Evolutionary conservation across 2,329 filamentous ascomycete genomes (phyloP).

Genomic region (Curvularia spicifera): DNA sequence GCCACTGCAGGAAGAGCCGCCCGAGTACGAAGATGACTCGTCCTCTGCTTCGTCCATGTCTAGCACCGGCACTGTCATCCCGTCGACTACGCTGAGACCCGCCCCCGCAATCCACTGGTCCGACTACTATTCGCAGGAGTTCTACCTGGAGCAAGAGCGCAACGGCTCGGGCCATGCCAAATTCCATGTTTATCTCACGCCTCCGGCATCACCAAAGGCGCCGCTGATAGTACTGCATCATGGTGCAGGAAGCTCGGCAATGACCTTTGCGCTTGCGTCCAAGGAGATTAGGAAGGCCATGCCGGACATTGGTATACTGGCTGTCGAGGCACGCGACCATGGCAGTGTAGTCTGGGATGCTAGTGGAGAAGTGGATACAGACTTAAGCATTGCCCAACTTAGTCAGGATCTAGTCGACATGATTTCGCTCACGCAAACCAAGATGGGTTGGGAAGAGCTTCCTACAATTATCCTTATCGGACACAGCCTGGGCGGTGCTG

Average conservation of each 20-base stretch:
- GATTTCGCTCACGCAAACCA: slow-evolving; percentile 68
- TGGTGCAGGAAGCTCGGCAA: slow-evolving; percentile 88
- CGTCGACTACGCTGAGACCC: slow-evolving; percentile 71
- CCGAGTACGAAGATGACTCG: slow-evolving; percentile 58
- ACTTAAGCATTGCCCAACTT: slow-evolving; percentile 76
- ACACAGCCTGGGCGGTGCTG: slow-evolving; percentile 90
- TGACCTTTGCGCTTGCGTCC: slow-evolving; percentile 86
- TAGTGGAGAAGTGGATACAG: slow-evolving; percentile 54
- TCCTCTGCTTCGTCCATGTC: slow-evolving; percentile 79
- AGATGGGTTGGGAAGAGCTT: slow-evolving; percentile 74
- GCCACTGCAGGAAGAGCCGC: slow-evolving; percentile 55
- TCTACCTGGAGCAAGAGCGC: slow-evolving; percentile 67
- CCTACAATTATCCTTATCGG: slow-evolving; percentile 84
- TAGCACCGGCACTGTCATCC: slow-evolving; percentile 89
- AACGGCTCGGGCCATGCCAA: slow-evolving; percentile 56
- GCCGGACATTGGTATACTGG: slow-evolving; percentile 81
- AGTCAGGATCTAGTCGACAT: slow-evolving; percentile 74
- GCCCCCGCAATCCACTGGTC: slow-evolving; percentile 77
- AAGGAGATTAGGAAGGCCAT: slow-evolving; percentile 77
- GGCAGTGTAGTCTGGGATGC: slow-evolving; percentile 65
- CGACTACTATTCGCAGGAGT: slow-evolving; percentile 86
- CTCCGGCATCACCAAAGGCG: slow-evolving; percentile 69
- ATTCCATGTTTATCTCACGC: slow-evolving; percentile 88
- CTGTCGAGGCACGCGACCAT: slow-evolving; percentile 85
- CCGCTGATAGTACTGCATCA: slow-evolving; percentile 94